Percentiles rank a stretch among this genome's conserved stretches.
Evolutionary conservation across 2,329 filamentous ascomycete genomes (phyloP).

Genomic region (Cercospora nicotianae): DNA sequence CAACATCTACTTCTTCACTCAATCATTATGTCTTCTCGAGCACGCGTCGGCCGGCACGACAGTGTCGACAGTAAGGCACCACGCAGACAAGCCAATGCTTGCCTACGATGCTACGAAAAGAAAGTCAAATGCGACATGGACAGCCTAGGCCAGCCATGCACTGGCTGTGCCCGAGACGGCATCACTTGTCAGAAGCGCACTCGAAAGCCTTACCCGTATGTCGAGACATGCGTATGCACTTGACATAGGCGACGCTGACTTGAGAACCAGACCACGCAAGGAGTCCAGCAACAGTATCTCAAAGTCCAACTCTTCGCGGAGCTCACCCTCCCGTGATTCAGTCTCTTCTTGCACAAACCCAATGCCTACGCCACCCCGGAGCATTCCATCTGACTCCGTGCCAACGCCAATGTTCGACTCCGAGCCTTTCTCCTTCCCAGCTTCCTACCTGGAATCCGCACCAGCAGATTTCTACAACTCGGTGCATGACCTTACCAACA

Average conservation of each 20-base stretch:
- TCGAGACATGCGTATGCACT: not conserved
- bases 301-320: not conserved
- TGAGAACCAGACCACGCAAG: conserved; percentile 9
- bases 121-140: conserved; percentile 20
- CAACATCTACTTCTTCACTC: not conserved
- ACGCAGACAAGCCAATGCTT: conserved; percentile 16
- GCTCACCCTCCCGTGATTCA: conserved; percentile 8
- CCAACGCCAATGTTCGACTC: conserved; percentile 14
- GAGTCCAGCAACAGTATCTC: conserved; percentile 12
- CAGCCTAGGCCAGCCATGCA: conserved; percentile 14
- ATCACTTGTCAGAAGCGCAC: conserved; percentile 16
- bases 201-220: conserved; percentile 17
- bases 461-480: conserved; percentile 5
- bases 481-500: conserved; percentile 2
- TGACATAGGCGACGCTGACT: conserved; percentile 3
- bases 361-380: conserved; percentile 11
- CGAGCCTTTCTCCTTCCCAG: conserved; percentile 10
- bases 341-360: conserved; percentile 5
- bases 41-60: conserved; percentile 3
- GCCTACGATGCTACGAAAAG: conserved; percentile 18
- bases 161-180: conserved; percentile 12
- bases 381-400: conserved; percentile 6
- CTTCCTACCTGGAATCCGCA: conserved; percentile 3
- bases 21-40: conserved; percentile 9
- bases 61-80: conserved; percentile 10